These are phyloP conservation scores for Citrus inodora DNA, from an alignment of 345 rosid genomes.

Conservation along the genomic window DNA sequence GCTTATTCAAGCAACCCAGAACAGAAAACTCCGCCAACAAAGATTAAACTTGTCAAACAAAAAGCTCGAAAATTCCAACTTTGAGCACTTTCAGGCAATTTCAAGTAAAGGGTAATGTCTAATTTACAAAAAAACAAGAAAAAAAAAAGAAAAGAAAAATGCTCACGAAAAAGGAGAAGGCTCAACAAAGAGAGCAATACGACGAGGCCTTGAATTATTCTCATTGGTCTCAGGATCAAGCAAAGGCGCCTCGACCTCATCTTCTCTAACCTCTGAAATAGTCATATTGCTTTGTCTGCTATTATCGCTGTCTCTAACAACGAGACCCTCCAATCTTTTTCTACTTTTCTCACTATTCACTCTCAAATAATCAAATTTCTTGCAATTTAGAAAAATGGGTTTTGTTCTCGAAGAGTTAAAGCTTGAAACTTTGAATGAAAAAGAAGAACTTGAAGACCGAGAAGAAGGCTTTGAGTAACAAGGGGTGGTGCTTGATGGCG, in stretches of 20 bases:
- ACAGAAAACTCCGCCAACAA: background rate
- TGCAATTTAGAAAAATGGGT: constrained; percentile 36
- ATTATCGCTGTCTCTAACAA: constrained; percentile 21
- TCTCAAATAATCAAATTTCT: background rate
- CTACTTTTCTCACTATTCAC: constrained; percentile 5
- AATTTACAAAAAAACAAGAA: background rate
- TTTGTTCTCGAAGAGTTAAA: constrained; percentile 15
- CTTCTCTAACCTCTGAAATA: constrained; percentile 45
- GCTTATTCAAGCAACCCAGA: background rate
- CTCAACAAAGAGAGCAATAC: constrained; percentile 94
- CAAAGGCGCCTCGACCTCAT: constrained; percentile 38
- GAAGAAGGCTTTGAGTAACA: constrained; percentile 7
- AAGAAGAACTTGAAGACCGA: constrained; percentile 20
- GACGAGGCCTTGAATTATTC: constrained; percentile 53
- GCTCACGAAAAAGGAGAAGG: constrained; percentile 99
- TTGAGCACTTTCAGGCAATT: background rate
- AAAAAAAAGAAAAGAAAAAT: background rate
- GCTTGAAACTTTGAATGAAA: constrained; percentile 13
- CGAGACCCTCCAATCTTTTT: constrained; percentile 2
- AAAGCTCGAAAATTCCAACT: background rate
- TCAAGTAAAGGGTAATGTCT: background rate
- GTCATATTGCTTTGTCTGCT: constrained; percentile 36
- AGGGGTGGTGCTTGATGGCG: constrained; percentile 12
- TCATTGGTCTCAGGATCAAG: constrained; percentile 41
- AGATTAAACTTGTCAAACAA: background rate